A percentile compares a stretch with the other conserved stretches of the same genome.
These are phyloP conservation scores for Monosporascus ibericus DNA, from an alignment of 2,329 filamentous ascomycete genomes.

Conservation along the genomic window DNA sequence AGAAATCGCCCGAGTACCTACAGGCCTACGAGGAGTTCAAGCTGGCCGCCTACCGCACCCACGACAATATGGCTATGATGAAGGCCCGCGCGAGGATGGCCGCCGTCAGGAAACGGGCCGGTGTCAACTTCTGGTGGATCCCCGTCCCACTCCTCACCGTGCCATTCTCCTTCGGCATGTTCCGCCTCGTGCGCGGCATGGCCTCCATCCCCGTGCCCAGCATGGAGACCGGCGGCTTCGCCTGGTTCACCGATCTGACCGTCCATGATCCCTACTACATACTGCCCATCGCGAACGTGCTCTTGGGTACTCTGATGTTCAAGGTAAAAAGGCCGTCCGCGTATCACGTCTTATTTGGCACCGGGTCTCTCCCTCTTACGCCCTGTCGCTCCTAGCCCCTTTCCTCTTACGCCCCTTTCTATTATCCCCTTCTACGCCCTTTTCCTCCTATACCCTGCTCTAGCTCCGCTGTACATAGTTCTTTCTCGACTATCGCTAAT, in stretches of 20 bases:
- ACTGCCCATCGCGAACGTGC: constrained; percentile 58
- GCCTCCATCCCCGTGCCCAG: constrained; percentile 71
- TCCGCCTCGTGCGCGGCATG: constrained; percentile 72
- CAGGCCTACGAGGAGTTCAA: constrained; percentile 45
- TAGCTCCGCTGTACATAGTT: no score
- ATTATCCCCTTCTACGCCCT: background rate
- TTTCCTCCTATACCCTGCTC: no score
- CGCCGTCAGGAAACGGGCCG: constrained; percentile 46
- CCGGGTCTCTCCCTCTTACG: background rate
- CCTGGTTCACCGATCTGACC: constrained; percentile 78
- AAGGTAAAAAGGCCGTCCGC: constrained; percentile 37
- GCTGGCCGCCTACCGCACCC: constrained; percentile 24
- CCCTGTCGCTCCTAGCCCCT: background rate
- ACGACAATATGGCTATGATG: constrained; percentile 42
- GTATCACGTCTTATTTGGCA: background rate
- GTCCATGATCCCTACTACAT: constrained; percentile 70
- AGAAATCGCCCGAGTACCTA: constrained; percentile 49
- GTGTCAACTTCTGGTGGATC: constrained; percentile 44
- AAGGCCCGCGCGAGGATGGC: constrained; percentile 40
- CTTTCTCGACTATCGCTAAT: background rate
- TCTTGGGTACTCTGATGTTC: constrained; percentile 51
- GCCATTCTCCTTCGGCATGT: constrained; percentile 74
- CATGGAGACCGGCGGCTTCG: constrained; percentile 60
- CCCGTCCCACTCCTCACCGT: constrained; percentile 52
- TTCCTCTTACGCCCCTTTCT: background rate